phyloP scores from a whole-genome alignment of 768 basidiomycete genomes.

The Lactarius trivialis region DNA sequence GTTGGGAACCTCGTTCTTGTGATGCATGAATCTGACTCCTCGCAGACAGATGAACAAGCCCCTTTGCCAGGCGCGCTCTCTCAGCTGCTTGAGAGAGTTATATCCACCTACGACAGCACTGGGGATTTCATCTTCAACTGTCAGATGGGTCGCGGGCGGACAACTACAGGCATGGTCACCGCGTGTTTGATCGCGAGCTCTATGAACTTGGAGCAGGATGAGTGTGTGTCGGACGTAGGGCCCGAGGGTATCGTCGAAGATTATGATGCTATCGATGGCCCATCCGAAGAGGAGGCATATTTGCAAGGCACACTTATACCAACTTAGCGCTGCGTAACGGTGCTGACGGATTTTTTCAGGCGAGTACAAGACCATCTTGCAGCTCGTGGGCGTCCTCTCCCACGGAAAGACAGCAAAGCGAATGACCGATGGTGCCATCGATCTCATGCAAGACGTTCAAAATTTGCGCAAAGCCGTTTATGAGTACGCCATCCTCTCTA shows the following conservation, averaged over 20 bases:
- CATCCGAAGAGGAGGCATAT: slow-evolving; percentile 84
- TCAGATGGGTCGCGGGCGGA: slow-evolving; percentile 89
- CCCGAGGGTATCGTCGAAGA: slow-evolving; percentile 35
- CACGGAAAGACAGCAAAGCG: slow-evolving; percentile 91
- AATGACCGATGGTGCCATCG: slow-evolving; percentile 81
- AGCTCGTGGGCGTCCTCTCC: slow-evolving; percentile 86
- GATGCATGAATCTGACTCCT: not conserved
- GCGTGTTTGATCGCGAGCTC: slow-evolving; percentile 80
- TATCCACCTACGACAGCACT: slow-evolving; percentile 44
- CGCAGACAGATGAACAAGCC: slow-evolving; percentile 94
- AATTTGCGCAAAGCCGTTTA: slow-evolving; percentile 94
- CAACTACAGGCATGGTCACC: slow-evolving; percentile 94
- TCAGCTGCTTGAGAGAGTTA: slow-evolving; percentile 70
- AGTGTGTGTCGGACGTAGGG: slow-evolving; percentile 32
- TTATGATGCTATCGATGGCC: slow-evolving; percentile 72
- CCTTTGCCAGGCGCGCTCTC: slow-evolving; percentile 84
- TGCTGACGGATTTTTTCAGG: slow-evolving; percentile 40
- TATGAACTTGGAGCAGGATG: slow-evolving; percentile 48
- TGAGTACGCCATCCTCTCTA: slow-evolving; percentile 50
- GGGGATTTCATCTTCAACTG: slow-evolving; percentile 93
- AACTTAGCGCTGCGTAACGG: not conserved
- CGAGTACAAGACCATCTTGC: slow-evolving; percentile 95
- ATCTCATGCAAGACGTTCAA: slow-evolving; percentile 94
- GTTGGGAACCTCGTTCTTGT: slow-evolving; percentile 26
- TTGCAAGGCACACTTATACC: slow-evolving; percentile 53